Conservation (phyloP, 2,329 filamentous ascomycete species). For the Cytospora schulzeri region DNA sequence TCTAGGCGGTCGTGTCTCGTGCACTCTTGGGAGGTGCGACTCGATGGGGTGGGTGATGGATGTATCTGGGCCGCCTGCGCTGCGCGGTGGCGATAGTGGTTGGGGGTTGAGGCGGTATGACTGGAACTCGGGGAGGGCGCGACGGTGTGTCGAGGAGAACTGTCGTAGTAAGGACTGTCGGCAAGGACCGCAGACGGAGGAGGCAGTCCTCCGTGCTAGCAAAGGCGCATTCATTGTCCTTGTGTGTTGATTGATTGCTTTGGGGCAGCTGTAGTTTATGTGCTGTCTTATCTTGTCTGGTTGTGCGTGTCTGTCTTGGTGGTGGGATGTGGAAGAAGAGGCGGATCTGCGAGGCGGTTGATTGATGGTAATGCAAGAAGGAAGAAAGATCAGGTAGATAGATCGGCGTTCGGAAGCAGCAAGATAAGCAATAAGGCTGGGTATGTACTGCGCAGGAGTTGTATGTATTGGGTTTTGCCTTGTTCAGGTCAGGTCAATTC, state of each 20-base stretch:
- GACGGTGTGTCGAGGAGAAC: slow-evolving; percentile 41
- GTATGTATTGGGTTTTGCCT: background rate
- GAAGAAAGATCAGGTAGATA: background rate
- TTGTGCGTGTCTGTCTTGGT: background rate
- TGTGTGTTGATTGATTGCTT: background rate
- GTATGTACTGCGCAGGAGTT: background rate
- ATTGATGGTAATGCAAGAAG: background rate
- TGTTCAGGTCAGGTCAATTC: background rate
- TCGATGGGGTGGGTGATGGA: slow-evolving; percentile 48
- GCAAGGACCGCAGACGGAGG: slow-evolving; percentile 45
- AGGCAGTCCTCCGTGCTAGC: slow-evolving; percentile 38
- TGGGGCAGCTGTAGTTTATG: background rate
- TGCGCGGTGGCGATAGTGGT: slow-evolving; percentile 43
- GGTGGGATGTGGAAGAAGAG: background rate
- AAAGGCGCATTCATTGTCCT: slow-evolving; percentile 47
- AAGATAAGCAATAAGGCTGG: background rate
- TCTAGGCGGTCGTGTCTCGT: slow-evolving; percentile 54
- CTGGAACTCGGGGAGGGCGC: slow-evolving; percentile 46
- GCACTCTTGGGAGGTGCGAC: slow-evolving; percentile 48
- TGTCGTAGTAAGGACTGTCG: slow-evolving; percentile 46
- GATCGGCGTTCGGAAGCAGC: background rate
- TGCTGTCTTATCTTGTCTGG: background rate
- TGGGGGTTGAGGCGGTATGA: slow-evolving; percentile 53
- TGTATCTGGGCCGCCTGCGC: slow-evolving; percentile 48
- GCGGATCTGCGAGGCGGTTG: background rate